Conservation (phyloP, 768 basidiomycete genomes). For the Rhizopogon sp. region DNA sequence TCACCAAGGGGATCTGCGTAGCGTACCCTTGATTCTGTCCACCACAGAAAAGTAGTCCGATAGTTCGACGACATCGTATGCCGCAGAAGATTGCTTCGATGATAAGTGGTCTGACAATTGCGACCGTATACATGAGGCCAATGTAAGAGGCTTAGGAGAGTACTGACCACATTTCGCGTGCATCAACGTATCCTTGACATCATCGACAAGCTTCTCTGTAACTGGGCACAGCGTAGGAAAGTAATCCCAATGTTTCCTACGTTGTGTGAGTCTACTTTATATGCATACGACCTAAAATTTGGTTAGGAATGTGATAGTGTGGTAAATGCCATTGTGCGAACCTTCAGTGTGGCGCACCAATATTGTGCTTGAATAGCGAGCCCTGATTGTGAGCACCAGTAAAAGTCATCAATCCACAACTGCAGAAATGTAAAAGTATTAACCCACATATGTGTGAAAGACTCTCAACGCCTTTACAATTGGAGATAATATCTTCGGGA, state of each 20-base stretch:
- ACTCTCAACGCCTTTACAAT: slow-evolving; percentile 16
- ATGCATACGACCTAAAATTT: not conserved
- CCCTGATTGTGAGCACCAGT: slow-evolving; percentile 16
- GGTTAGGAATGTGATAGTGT: not conserved
- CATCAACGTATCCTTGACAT: not conserved
- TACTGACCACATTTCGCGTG: not conserved
- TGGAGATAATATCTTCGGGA: slow-evolving; percentile 23
- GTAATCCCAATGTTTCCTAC: slow-evolving; percentile 31
- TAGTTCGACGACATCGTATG: slow-evolving; percentile 13
- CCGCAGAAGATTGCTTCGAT: slow-evolving; percentile 20
- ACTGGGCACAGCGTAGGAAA: slow-evolving; percentile 13
- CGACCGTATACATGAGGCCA: not conserved
- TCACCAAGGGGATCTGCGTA: not conserved
- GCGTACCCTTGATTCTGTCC: slow-evolving; percentile 19
- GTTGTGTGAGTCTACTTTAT: not conserved
- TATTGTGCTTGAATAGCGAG: slow-evolving; percentile 32
- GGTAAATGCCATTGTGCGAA: not conserved
- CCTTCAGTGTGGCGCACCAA: slow-evolving; percentile 20
- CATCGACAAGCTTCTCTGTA: not conserved
- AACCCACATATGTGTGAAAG: slow-evolving; percentile 21
- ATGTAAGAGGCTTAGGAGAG: not conserved
- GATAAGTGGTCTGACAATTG: slow-evolving; percentile 20
- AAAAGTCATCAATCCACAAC: not conserved
- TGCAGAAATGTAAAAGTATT: not conserved
- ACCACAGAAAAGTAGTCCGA: slow-evolving; percentile 20